Base-by-base conservation (phyloP, 306 rosid genomes). In the Rosa lucieae region DNA sequence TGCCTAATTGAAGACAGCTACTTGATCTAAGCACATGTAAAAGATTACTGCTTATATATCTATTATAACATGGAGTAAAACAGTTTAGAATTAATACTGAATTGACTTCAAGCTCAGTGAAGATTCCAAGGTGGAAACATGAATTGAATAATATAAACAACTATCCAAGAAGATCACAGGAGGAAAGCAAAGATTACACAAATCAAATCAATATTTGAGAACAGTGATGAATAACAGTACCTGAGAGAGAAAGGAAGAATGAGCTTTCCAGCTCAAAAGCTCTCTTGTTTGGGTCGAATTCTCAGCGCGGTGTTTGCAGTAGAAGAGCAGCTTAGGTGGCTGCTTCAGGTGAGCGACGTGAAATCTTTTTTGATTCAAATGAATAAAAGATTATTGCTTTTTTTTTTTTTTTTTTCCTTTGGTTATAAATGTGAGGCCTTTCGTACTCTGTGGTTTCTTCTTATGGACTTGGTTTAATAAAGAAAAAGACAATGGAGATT, bases 201-300 rank as follows among this genome's bases (percentile, higher is more conserved):
- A 66, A 37, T 66, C 18, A 17, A 66, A 37, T 66, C 23, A 17
- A 75, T 53, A 46, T 43, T 58, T 44, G 26, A 70, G 10, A 59
- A 59, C 4, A 62, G 17, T 17, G 75, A 72, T 13, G 13, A 44
- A 17, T 5, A 46, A 44, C 10, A 9, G 37, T 68, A 75, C 79
- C 79, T 62, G 46, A 74, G 43, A 74, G 15, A 47, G 67, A 37
- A 40, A 8, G 9, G 35, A 61, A 32, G 29, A 75, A 42, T 23
- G 69, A 74, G 78, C 56, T 44, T 59, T 58, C 8, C 78, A 44
- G 78, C 52, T 75, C 56, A 32, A 75, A 58, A 58, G 56, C 3
- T 26, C 4, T 17, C 13, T 14, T 26, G 13, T 21, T 2, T 43
- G 35, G 55, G 67, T 14, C 6, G 23, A 43, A 23, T 15, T 59